phyloP scores from a whole-genome alignment of 2,329 filamentous ascomycete genomes.

The Coccinonectria pachysandricola region DNA sequence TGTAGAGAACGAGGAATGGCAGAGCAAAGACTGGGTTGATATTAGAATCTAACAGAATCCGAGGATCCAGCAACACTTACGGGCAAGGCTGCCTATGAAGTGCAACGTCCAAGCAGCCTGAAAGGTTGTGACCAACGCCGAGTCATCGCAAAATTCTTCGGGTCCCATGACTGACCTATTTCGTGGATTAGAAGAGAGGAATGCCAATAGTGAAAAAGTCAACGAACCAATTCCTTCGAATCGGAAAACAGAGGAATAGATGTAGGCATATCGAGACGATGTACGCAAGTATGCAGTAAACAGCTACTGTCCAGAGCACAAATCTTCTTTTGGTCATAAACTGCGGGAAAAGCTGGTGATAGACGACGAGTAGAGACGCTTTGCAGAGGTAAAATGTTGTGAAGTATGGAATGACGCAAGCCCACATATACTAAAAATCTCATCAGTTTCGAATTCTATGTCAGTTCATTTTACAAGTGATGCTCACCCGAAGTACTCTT shows the following conservation, averaged over 20 bases:
- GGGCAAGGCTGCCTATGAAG: slow-evolving; percentile 5
- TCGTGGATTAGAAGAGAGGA: background rate
- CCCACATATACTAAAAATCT: slow-evolving; percentile 5
- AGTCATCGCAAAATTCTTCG: slow-evolving; percentile 1
- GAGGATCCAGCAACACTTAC: slow-evolving; percentile 2
- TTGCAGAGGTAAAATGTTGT: slow-evolving; percentile 13
- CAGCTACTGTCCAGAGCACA: slow-evolving; percentile 2
- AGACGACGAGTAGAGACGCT: slow-evolving; percentile 9
- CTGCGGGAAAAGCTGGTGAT: slow-evolving; percentile 10
- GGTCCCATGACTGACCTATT: slow-evolving; percentile 1
- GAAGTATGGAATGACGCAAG: slow-evolving; percentile 5
- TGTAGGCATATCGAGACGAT: slow-evolving; percentile 3
- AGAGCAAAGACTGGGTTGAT: slow-evolving; percentile 3
- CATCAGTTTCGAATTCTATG: background rate
- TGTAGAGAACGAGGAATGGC: slow-evolving; percentile 6
- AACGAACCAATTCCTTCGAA: slow-evolving; percentile 9
- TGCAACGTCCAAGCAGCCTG: slow-evolving; percentile 9
- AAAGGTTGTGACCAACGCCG: slow-evolving; percentile 2
- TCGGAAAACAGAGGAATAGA: slow-evolving; percentile 9
- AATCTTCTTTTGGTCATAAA: slow-evolving; percentile 10
- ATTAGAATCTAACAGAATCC: slow-evolving; percentile 1
- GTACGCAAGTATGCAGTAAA: slow-evolving; percentile 4
- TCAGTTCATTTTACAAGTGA: rapidly evolving
- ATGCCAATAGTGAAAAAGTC: rapidly evolving
- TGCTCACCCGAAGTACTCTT: slow-evolving; percentile 1